A percentile compares a stretch with the other conserved stretches of the same genome.
Conservation (phyloP, 495 filamentous ascomycete genomes). For the Penicillium bovifimosum region DNA sequence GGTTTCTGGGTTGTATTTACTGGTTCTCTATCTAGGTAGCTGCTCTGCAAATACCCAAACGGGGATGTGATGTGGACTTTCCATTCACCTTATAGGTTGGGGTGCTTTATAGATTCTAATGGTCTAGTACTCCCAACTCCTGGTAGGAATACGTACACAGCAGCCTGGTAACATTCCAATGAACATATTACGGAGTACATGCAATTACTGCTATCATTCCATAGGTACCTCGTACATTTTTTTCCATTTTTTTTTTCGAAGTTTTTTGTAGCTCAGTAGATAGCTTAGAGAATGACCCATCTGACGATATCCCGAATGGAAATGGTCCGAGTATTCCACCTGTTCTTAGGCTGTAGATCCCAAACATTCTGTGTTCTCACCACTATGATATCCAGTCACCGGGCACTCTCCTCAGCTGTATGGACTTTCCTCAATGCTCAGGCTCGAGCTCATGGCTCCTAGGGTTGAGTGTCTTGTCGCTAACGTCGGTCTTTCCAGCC, state of each 20-base stretch:
- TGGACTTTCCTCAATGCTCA: too few species aligned
- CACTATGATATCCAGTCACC: too few species aligned
- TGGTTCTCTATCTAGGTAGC: not conserved
- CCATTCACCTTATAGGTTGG: not conserved
- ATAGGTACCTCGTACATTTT: too few species aligned
- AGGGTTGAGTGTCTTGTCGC: not conserved
- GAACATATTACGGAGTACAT: not conserved
- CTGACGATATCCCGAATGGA: not conserved
- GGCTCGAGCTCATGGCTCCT: too few species aligned
- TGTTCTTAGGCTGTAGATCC: too few species aligned
- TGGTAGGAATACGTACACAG: not conserved
- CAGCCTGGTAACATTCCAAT: not conserved
- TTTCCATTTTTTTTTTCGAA: too few species aligned
- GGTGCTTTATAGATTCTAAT: too few species aligned
- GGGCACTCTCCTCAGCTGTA: not conserved
- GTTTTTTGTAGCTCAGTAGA: too few species aligned
- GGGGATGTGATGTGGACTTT: not conserved
- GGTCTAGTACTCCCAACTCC: too few species aligned
- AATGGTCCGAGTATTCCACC: not conserved
- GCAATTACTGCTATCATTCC: not conserved
- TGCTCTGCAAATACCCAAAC: slow-evolving; percentile 18
- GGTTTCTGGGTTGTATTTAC: not conserved
- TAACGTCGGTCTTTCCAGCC: not conserved
- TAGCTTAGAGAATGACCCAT: too few species aligned
- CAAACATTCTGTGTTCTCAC: too few species aligned